Percentiles rank a stretch among this genome's conserved stretches.
phyloP scores from a whole-genome alignment of 23 red algal species.

The Pyropia haitanensis region DNA sequence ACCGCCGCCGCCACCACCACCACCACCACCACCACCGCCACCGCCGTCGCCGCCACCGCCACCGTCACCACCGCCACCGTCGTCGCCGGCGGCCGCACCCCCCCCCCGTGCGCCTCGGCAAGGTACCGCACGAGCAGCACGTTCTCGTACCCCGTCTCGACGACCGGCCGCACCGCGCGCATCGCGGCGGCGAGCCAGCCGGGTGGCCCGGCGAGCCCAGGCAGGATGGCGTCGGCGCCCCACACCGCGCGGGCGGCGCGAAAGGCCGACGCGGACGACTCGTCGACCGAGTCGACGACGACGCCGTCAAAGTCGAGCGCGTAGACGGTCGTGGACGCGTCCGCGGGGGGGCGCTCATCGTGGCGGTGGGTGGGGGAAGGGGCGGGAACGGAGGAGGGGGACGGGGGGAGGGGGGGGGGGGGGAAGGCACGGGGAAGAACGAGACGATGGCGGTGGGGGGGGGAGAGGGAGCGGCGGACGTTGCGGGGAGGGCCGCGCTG shows the following conservation, averaged over 20 bases:
- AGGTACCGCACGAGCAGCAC: constrained; percentile 71
- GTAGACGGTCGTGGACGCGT: constrained; percentile 32
- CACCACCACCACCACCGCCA: not conserved
- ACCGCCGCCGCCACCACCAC: too few species aligned
- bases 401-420: too few species aligned
- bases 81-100: too few species aligned
- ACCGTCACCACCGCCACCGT: too few species aligned
- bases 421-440: too few species aligned
- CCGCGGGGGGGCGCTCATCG: not conserved
- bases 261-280: constrained; percentile 48
- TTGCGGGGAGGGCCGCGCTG: too few species aligned
- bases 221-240: not conserved
- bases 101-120: constrained; percentile 19
- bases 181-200: constrained; percentile 28
- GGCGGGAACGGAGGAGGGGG: not conserved
- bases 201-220: not conserved
- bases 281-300: constrained; percentile 73
- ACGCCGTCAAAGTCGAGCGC: constrained; percentile 99
- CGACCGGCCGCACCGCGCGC: constrained; percentile 50
- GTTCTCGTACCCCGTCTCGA: constrained; percentile 92
- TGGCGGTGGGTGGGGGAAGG: not conserved
- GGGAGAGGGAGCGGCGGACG: too few species aligned
- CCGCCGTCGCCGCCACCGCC: too few species aligned
- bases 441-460: too few species aligned
- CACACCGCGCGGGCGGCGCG: constrained; percentile 36